Percentiles rank a stretch among this genome's conserved stretches.
These are phyloP conservation scores for Calonectria multiphialidica DNA, from an alignment of 2,329 filamentous ascomycete species.

Conservation along the genomic window DNA sequence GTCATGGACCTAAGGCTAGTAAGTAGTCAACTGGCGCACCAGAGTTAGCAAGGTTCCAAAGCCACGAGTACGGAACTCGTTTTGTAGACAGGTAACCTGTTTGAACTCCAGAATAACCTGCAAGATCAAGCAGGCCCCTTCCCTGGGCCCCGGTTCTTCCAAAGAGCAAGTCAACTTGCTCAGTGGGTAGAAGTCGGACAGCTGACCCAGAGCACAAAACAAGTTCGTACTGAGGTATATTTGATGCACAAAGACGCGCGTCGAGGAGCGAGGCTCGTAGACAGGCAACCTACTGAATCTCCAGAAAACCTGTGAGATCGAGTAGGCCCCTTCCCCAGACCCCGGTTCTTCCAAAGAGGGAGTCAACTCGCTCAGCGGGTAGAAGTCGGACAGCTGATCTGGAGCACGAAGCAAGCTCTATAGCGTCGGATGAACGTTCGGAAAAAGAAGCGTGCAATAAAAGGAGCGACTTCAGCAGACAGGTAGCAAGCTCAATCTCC, in stretches of 20 bases:
- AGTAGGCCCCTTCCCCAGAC: constrained; percentile 9
- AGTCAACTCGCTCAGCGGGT: constrained; percentile 20
- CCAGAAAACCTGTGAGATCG: constrained; percentile 20
- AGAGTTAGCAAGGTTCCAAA: neutral
- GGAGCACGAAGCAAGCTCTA: constrained; percentile 2
- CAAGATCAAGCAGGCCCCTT: constrained; percentile 4
- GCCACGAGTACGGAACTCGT: neutral
- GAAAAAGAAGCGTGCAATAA: neutral
- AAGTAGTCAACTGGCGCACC: constrained; percentile 5
- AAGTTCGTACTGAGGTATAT: neutral
- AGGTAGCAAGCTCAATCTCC: constrained; percentile 9
- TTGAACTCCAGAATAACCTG: constrained; percentile 17
- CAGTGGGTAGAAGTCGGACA: constrained; percentile 15
- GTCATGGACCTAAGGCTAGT: neutral
- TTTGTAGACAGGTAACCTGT: constrained; percentile 7
- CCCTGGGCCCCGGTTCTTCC: constrained; percentile 9
- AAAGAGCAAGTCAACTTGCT: constrained; percentile 11
- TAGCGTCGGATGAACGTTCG: neutral
- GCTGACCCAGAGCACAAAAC: constrained; percentile 4
- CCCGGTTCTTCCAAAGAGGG: constrained; percentile 16
- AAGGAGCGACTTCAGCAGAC: constrained; percentile 10
- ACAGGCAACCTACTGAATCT: constrained; percentile 11
- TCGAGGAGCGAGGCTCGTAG: constrained; percentile 2
- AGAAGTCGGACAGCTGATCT: constrained; percentile 7
- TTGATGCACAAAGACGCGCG: neutral